Evolutionary conservation across 768 basidiomycete genomes (phyloP), one percentile per base, ranked within the genome.

Genomic region (Cubamyces sp.): DNA sequence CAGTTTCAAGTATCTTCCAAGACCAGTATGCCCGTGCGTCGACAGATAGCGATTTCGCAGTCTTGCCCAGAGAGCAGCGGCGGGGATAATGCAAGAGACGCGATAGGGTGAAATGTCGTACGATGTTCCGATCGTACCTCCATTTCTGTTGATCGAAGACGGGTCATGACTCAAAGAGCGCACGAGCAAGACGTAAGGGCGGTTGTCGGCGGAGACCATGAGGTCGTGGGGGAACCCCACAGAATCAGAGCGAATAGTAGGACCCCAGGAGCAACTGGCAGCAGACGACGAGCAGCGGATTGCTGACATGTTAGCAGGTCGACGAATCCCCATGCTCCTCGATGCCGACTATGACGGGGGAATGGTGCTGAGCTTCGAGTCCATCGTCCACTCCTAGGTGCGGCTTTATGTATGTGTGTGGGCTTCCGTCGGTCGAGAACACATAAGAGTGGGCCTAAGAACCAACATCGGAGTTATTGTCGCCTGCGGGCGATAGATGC

Each of bases 71-170:
- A 9, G 34, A 34, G 34, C 34, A 11, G 34, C 34, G 9, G 34
- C 34, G 11, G 34, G 34, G 34, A 25, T 21, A 55, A 55, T 41
- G 15, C 14, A 48, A 34, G 12, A 46, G 26, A 7, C 15, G 5
- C 45, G 61, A 45, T 50, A 62, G 61, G 47, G 30, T 37, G 39
- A 40, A 2, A 43, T 8, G 40, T 54, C 21, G 51, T 54, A 34
- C 30, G 51, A 60, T 48, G 59, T 53, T 49, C 43, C 54, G 54
- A 37, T 41, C 54, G 26, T 8, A 26, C 5, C 34, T 57, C 28
- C 42, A 26, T 43, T 34, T 21, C 54, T 51, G 49, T 18, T 52
- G 61, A 62, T 62, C 61, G 61, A 39, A 54, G 40, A 37, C 53
- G 21, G 11, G 34, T 40, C 53, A 40, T 49, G 46, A 37, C 56